phyloP scores from a whole-genome alignment of 2,329 filamentous ascomycete species.

The Xenoacremonium recifei region DNA sequence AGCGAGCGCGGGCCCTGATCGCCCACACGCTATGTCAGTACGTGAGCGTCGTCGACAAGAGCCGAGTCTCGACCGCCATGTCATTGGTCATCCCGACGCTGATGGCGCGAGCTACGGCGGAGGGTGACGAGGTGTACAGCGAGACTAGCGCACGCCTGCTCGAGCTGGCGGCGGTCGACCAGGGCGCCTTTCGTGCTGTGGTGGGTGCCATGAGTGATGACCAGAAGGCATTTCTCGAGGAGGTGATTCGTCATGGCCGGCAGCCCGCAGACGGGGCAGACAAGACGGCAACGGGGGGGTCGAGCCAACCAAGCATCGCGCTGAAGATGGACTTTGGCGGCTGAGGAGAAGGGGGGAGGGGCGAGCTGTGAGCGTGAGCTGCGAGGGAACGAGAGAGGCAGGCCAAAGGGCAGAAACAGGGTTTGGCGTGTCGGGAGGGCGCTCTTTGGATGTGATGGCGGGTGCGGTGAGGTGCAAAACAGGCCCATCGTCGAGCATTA shows the following conservation, averaged over 20 bases:
- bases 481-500: too few relatives aligned
- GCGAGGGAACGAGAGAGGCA: too few relatives aligned
- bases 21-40: conserved; percentile 76
- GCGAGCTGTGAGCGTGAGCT: too few relatives aligned
- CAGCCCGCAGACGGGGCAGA: conserved; percentile 40
- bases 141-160: conserved; percentile 77
- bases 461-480: too few relatives aligned
- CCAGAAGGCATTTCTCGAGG: conserved; percentile 77
- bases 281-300: conserved; percentile 40
- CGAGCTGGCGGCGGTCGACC: conserved; percentile 77
- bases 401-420: too few relatives aligned
- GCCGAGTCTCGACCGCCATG: conserved; percentile 60
- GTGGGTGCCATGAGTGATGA: conserved; percentile 69
- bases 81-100: conserved; percentile 76
- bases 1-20: conserved; percentile 68
- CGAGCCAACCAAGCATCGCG: conserved; percentile 77
- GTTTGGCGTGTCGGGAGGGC: too few relatives aligned
- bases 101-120: conserved; percentile 67
- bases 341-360: conserved; percentile 17
- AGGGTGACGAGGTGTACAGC: conserved; percentile 58
- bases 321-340: conserved; percentile 89
- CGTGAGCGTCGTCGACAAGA: conserved; percentile 47
- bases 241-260: conserved; percentile 68
- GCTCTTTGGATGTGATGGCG: too few relatives aligned
- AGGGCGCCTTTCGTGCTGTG: conserved; percentile 69